These are phyloP conservation scores for Daedaleopsis sinensis DNA, from an alignment of 768 basidiomycete genomes.

Conservation along the genomic window DNA sequence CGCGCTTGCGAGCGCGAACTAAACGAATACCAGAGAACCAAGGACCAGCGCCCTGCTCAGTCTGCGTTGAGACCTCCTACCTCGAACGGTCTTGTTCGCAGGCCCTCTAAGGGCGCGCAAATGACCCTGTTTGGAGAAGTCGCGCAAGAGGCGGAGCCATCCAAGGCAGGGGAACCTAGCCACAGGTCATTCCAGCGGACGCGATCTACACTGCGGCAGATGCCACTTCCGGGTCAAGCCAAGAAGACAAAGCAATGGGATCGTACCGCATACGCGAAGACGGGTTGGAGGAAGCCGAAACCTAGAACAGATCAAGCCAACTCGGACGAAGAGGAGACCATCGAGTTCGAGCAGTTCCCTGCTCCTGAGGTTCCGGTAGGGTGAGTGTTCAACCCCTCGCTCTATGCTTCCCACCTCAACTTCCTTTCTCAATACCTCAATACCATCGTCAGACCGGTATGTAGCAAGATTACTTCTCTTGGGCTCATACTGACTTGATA, in stretches of 20 bases:
- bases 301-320: slow-evolving; percentile 49
- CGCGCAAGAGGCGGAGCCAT: slow-evolving; percentile 37
- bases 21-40: slow-evolving; percentile 35
- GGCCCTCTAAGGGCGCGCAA: slow-evolving; percentile 47
- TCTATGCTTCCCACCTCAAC: not conserved
- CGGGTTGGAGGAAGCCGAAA: slow-evolving; percentile 63
- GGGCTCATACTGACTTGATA: not conserved
- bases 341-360: slow-evolving; percentile 85
- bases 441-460: slow-evolving; percentile 7
- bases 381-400: slow-evolving; percentile 20
- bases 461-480: not conserved
- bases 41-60: slow-evolving; percentile 20
- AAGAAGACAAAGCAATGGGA: slow-evolving; percentile 87
- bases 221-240: slow-evolving; percentile 22
- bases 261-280: slow-evolving; percentile 83
- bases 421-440: not conserved
- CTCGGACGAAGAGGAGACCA: slow-evolving; percentile 58
- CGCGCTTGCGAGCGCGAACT: slow-evolving; percentile 46
- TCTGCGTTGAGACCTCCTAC: slow-evolving; percentile 44
- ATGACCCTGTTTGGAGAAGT: slow-evolving; percentile 72
- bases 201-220: slow-evolving; percentile 38
- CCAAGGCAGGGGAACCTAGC: slow-evolving; percentile 27
- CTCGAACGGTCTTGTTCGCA: slow-evolving; percentile 4
- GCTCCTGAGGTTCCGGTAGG: slow-evolving; percentile 53
- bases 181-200: slow-evolving; percentile 40